Conservation (phyloP, 2,329 filamentous ascomycete species). For the Fusarium sp. region DNA sequence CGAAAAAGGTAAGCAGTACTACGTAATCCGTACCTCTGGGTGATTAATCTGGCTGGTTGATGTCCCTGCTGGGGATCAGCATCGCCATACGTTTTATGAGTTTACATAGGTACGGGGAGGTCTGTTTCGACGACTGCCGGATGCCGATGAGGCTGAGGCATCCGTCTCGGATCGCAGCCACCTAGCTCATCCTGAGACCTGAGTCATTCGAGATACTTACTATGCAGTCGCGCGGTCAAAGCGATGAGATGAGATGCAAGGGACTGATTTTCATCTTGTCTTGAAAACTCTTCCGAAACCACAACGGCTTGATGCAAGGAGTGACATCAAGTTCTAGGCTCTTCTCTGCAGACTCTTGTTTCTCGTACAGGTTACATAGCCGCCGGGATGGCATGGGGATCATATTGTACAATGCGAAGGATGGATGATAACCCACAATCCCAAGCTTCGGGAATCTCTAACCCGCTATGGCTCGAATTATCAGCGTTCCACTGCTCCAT, state of each 20-base stretch:
- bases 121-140: slow-evolving; percentile 4
- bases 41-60: slow-evolving; percentile 30
- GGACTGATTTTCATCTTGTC: slow-evolving; percentile 8
- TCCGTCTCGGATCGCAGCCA: slow-evolving; percentile 12
- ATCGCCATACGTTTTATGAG: slow-evolving; percentile 11
- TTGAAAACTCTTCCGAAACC: slow-evolving; percentile 8
- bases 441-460: slow-evolving; percentile 13
- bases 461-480: slow-evolving; percentile 11
- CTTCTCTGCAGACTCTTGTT: neutral
- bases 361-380: neutral
- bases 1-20: slow-evolving; percentile 16
- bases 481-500: slow-evolving; percentile 33
- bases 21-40: too few relatives aligned
- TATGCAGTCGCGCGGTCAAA: slow-evolving; percentile 19
- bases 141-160: slow-evolving; percentile 21
- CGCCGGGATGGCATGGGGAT: slow-evolving; percentile 10
- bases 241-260: slow-evolving; percentile 21
- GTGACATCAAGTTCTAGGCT: slow-evolving; percentile 21
- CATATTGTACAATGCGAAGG: slow-evolving; percentile 1
- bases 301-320: slow-evolving; percentile 12
- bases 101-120: neutral
- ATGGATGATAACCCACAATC: neutral
- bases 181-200: slow-evolving; percentile 1
- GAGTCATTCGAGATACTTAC: slow-evolving; percentile 34
- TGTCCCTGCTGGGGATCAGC: slow-evolving; percentile 15